phyloP scores from a whole-genome alignment of 768 basidiomycete genomes.

The Pisolithus marmoratus region DNA sequence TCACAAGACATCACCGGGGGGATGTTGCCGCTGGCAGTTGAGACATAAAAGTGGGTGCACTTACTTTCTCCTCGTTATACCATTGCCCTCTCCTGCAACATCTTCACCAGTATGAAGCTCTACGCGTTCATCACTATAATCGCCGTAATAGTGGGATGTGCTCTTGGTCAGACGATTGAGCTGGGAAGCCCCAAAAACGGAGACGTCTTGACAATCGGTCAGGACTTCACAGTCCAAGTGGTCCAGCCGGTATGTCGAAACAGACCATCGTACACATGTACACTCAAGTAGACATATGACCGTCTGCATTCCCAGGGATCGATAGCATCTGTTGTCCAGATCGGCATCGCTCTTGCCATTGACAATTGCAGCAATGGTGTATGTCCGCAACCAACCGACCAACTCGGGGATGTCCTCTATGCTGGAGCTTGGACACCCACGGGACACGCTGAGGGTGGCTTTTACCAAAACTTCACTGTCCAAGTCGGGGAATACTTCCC shows the following conservation, averaged over 20 bases:
- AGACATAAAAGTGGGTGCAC: conserved; percentile 3
- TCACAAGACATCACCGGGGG: no score
- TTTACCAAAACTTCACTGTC: conserved; percentile 26
- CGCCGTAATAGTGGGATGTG: conserved; percentile 3
- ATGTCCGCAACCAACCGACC: conserved; percentile 16
- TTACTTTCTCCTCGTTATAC: not conserved
- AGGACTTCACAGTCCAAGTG: conserved; percentile 15
- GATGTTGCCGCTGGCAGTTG: not conserved
- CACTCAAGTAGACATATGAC: not conserved
- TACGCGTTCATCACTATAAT: conserved; percentile 6
- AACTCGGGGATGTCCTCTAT: conserved; percentile 23
- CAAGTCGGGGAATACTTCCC: conserved; percentile 4
- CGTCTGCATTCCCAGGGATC: conserved; percentile 10
- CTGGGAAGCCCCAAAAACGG: conserved; percentile 19
- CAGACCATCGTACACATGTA: not conserved
- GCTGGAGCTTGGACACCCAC: conserved; percentile 25
- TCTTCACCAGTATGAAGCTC: conserved; percentile 11
- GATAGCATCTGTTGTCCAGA: conserved; percentile 14
- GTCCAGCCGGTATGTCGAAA: conserved; percentile 15
- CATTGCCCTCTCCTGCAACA: not conserved
- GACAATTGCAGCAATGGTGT: conserved; percentile 12
- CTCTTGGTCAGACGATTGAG: conserved; percentile 24
- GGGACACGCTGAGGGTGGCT: conserved; percentile 10
- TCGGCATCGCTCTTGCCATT: conserved; percentile 27
- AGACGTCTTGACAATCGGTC: conserved; percentile 9